Evolutionary conservation across 352 stramenopile species (phyloP), one percentile per base, ranked within the genome.

Genomic region (Phytophthora colocasiae): DNA sequence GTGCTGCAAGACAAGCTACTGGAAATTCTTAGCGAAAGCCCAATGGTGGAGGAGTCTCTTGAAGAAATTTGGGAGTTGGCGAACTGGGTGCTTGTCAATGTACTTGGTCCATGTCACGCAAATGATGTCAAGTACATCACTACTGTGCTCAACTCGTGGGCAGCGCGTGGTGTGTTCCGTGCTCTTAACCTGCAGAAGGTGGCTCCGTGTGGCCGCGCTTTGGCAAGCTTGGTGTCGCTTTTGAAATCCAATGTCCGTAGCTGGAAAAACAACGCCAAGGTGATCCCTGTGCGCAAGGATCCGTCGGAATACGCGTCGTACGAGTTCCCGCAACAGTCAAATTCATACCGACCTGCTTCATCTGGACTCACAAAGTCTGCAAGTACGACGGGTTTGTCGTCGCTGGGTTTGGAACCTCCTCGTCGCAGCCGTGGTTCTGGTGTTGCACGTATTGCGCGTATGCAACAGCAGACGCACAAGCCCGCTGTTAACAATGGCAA

Each of bases 51-150:
- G 70, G 92, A 97, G 47, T 92, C 97, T 10, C 85, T 99, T 6
- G 95, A 97, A 66, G 97, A 99, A 71, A 95, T 99, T 40, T 99
- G 97, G 95, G 97, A 99, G 63, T 86, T 99, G 27, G 88, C 92
- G 10, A 95, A 92, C 15, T 99, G 96, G 82, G 75, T 99, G 8
- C 69, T 99, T n/a, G 72, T 94, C 12, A 96, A 98, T 69, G 69
- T 99, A 19, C 83, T 99, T 49, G 97, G 97, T 3, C 85, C 91
- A 12, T 93, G 95, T 29, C 97, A 99, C 77, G 89, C 89, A 14
- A 95, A 97, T 60, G 97, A 99, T 78, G 85, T 99, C 11, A 89
- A 94, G 27, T 95, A 92, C 55, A 97, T 98, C 51, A 91, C 78
- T n/a, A 85, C 71, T 31, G 91, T 89, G 34, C 49, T 96, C 9